Evolutionary conservation across 352 stramenopile species (phyloP).

Genomic region (Phytophthora aleatoria): DNA sequence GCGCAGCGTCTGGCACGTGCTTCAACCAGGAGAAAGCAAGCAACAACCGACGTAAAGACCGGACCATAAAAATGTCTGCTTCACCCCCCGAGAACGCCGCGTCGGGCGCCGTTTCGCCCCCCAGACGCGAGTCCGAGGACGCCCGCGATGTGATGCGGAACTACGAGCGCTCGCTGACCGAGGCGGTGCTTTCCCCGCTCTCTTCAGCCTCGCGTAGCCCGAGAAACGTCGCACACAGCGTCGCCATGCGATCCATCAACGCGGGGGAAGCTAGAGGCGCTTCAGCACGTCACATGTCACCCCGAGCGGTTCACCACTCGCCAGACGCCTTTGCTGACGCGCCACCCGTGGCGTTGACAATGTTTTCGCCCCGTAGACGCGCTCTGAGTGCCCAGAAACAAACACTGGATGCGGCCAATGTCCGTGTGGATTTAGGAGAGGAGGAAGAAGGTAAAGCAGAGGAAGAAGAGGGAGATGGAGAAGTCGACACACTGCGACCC

Average conservation of each 20-base stretch:
- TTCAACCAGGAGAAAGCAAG: slow-evolving; percentile 24
- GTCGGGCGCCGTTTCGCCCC: not conserved
- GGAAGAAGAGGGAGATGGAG: slow-evolving; percentile 28
- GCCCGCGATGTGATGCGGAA: slow-evolving; percentile 26
- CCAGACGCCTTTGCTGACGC: slow-evolving; percentile 51
- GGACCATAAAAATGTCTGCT: slow-evolving; percentile 8
- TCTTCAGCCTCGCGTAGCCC: slow-evolving; percentile 4
- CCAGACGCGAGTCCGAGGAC: slow-evolving; percentile 15
- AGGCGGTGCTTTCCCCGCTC: slow-evolving; percentile 19
- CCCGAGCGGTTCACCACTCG: slow-evolving; percentile 68
- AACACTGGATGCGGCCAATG: slow-evolving; percentile 9
- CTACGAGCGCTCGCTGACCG: slow-evolving; percentile 30
- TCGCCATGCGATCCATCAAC: slow-evolving; percentile 12
- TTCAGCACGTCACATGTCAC: slow-evolving; percentile 37
- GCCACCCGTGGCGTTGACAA: slow-evolving; percentile 41
- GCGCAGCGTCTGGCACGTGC: slow-evolving; percentile 12
- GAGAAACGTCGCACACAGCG: slow-evolving; percentile 13
- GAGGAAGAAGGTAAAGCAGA: slow-evolving; percentile 49
- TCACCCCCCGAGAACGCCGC: not conserved
- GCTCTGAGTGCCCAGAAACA: slow-evolving; percentile 33
- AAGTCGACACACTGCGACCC: slow-evolving; percentile 29
- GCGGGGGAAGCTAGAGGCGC: not conserved
- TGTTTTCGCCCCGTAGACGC: slow-evolving; percentile 66
- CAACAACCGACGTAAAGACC: slow-evolving; percentile 4
- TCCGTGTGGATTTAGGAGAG: slow-evolving; percentile 36